phyloP scores from a whole-genome alignment of 306 rosid species.

The Abrus pulchellus region DNA sequence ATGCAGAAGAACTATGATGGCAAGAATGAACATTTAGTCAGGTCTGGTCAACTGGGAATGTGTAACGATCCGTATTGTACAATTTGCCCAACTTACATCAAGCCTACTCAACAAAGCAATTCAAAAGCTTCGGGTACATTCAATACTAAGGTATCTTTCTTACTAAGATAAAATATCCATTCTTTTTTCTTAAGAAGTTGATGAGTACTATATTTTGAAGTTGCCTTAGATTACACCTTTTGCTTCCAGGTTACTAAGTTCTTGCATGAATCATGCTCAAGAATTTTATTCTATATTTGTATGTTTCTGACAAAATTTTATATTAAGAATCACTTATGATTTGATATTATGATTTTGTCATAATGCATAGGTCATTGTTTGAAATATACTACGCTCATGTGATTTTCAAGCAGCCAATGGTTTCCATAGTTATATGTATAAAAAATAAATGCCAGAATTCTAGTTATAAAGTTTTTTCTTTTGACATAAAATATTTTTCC shows the following conservation, averaged over 20 bases:
- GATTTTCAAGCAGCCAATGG: not conserved
- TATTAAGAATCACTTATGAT: slow-evolving; percentile 5
- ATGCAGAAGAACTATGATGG: slow-evolving; percentile 53
- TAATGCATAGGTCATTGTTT: not conserved
- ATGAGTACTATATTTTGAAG: slow-evolving; percentile 23
- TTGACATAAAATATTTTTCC: no score
- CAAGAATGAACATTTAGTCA: slow-evolving; percentile 78
- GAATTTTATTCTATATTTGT: slow-evolving; percentile 20
- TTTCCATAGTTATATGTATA: not conserved
- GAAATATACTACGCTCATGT: not conserved
- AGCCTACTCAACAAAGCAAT: slow-evolving; percentile 57
- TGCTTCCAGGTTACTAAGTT: slow-evolving; percentile 16
- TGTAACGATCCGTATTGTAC: slow-evolving; percentile 94
- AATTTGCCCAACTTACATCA: slow-evolving; percentile 79
- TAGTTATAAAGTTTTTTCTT: no score
- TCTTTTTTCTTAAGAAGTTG: not conserved
- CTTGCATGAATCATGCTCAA: not conserved
- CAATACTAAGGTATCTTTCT: slow-evolving; percentile 65
- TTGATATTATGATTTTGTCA: slow-evolving; percentile 18
- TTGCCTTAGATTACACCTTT: slow-evolving; percentile 14
- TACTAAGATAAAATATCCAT: slow-evolving; percentile 24
- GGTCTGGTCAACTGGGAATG: slow-evolving; percentile 92
- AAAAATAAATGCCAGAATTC: no score
- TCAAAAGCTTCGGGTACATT: slow-evolving; percentile 57
- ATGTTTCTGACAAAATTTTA: not conserved